Percentiles rank a stretch among this genome's conserved stretches.
Conservation (phyloP, 768 basidiomycete genomes). For the Trametes coccinea region DNA sequence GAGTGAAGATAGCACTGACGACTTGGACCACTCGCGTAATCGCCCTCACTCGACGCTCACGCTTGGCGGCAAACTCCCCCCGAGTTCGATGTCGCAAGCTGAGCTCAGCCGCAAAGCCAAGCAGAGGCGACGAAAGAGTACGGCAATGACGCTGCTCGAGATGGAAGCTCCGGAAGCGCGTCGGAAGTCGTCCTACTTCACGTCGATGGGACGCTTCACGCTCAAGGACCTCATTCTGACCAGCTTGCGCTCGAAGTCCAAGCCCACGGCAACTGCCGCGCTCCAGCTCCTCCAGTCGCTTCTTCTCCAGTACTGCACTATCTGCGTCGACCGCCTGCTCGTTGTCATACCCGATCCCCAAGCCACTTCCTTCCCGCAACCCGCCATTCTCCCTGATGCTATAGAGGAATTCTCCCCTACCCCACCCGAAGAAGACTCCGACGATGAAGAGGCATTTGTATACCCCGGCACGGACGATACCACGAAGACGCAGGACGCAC, state of each 20-base stretch:
- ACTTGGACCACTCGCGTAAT: slow-evolving; percentile 48
- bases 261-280: slow-evolving; percentile 70
- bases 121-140: slow-evolving; percentile 71
- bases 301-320: slow-evolving; percentile 64
- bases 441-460: slow-evolving; percentile 53
- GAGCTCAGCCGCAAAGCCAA: slow-evolving; percentile 45
- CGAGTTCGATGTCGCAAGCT: slow-evolving; percentile 32
- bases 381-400: slow-evolving; percentile 38
- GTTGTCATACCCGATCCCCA: slow-evolving; percentile 65
- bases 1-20: slow-evolving; percentile 77
- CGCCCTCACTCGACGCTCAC: slow-evolving; percentile 44
- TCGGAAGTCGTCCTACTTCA: slow-evolving; percentile 79
- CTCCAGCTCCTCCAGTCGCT: slow-evolving; percentile 80
- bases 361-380: slow-evolving; percentile 76
- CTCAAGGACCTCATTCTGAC: slow-evolving; percentile 85
- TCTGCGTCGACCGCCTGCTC: slow-evolving; percentile 68
- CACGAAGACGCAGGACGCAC: slow-evolving; percentile 3
- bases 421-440: slow-evolving; percentile 36
- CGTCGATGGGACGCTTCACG: slow-evolving; percentile 85
- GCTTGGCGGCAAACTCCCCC: slow-evolving; percentile 38
- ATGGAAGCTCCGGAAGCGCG: slow-evolving; percentile 76
- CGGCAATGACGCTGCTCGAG: slow-evolving; percentile 88
- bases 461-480: slow-evolving; percentile 45
- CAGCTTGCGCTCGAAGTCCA: slow-evolving; percentile 69
- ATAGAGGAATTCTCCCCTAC: slow-evolving; percentile 18